Evolutionary conservation across 108 stramenopile genomes (phyloP).

Genomic region (Cyclotella baltica): DNA sequence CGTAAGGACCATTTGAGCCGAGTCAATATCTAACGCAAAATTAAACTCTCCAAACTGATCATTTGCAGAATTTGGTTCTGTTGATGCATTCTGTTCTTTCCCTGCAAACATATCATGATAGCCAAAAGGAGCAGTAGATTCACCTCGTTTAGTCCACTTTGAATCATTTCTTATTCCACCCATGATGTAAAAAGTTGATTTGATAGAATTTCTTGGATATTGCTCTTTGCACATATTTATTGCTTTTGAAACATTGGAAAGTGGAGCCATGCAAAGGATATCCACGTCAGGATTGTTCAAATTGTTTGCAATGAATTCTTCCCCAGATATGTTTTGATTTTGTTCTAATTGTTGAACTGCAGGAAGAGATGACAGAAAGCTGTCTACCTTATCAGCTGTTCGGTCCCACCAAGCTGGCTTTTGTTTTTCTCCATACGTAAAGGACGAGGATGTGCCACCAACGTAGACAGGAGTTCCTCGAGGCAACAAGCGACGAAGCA

Average conservation of each 20-base stretch:
- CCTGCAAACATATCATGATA: slow-evolving; percentile 18
- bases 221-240: slow-evolving; percentile 10
- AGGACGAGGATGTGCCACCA: background rate
- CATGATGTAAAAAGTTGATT: slow-evolving; percentile 38
- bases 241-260: slow-evolving; percentile 27
- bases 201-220: background rate
- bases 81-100: background rate
- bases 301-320: slow-evolving; percentile 27
- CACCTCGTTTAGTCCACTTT: slow-evolving; percentile 24
- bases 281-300: slow-evolving; percentile 36
- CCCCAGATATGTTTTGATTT: slow-evolving; percentile 12
- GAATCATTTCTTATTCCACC: slow-evolving; percentile 45
- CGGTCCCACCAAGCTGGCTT: slow-evolving; percentile 44
- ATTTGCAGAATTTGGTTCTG: background rate
- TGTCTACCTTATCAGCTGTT: slow-evolving; percentile 18
- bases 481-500: slow-evolving; percentile 39
- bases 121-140: slow-evolving; percentile 47
- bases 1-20: slow-evolving; percentile 21
- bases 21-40: slow-evolving; percentile 39
- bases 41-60: slow-evolving; percentile 46
- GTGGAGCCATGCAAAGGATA: slow-evolving; percentile 46
- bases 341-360: background rate
- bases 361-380: slow-evolving; percentile 45
- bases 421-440: too few species aligned
- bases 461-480: slow-evolving; percentile 36